A percentile compares a stretch with the other conserved stretches of the same genome.
Evolutionary conservation across 495 filamentous ascomycete genomes (phyloP).

Genomic region (Friedmanniomyces simplex): DNA sequence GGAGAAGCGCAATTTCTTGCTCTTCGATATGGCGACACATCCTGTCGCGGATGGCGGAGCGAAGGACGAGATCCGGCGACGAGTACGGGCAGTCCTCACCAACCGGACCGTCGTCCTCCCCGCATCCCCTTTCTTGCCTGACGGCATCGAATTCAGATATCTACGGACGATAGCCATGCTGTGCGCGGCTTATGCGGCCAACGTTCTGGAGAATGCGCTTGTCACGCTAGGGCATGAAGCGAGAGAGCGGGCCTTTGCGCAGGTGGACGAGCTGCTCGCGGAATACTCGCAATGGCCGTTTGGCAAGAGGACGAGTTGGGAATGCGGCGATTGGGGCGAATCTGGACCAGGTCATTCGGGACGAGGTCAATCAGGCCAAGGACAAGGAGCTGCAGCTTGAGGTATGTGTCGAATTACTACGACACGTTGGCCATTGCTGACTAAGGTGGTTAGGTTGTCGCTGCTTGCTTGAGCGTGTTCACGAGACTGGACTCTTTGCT

Average conservation of each 20-base stretch:
- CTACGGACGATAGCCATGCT: conserved; percentile 89
- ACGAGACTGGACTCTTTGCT: conserved; percentile 90
- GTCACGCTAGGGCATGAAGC: conserved; percentile 87
- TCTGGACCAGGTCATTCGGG: conserved; percentile 72
- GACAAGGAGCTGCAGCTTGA: conserved; percentile 94
- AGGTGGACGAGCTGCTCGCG: conserved; percentile 89
- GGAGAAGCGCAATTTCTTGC: conserved; percentile 97
- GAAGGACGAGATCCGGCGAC: conserved; percentile 89
- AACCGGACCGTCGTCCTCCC: conserved; percentile 88
- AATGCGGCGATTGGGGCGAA: conserved; percentile 83
- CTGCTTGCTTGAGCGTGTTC: conserved; percentile 92
- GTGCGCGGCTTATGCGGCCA: conserved; percentile 94
- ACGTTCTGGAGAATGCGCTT: conserved; percentile 95
- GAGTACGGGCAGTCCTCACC: conserved; percentile 85
- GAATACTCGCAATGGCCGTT: conserved; percentile 98
- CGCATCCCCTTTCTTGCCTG: conserved; percentile 73
- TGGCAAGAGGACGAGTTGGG: conserved; percentile 61
- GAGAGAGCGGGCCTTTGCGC: conserved; percentile 84
- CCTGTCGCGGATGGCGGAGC: conserved; percentile 95
- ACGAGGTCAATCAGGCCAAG: conserved; percentile 74
- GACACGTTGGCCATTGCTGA: too few relatives aligned
- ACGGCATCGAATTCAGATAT: conserved; percentile 87
- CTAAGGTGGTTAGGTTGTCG: conserved; percentile 53
- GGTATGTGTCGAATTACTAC: conserved; percentile 39
- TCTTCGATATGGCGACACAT: conserved; percentile 99